Evolutionary conservation across 2,329 filamentous ascomycete species (phyloP).

Genomic region (Lasiodiplodia citricola): DNA sequence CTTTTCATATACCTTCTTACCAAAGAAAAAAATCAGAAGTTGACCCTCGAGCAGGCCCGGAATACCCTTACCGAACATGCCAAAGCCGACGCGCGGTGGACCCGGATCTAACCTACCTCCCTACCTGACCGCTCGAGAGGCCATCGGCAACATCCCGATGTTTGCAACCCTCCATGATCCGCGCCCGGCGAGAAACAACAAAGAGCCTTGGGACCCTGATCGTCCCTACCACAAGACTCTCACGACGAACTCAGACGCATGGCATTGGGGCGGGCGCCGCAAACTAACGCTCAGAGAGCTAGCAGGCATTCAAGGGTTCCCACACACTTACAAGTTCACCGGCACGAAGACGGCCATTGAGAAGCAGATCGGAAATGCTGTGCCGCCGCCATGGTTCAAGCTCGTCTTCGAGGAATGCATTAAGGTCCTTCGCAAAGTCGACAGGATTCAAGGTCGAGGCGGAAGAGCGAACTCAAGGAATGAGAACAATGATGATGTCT

Average conservation of each 20-base stretch:
- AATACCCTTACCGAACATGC: neutral
- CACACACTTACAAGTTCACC: neutral
- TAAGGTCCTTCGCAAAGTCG: neutral
- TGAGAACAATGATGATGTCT: neutral
- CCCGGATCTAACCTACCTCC: neutral
- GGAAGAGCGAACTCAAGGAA: neutral
- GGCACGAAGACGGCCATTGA: neutral
- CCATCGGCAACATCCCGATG: neutral
- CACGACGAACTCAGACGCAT: neutral
- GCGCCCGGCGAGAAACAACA: neutral
- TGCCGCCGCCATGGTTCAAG: constrained; percentile 3
- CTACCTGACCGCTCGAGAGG: neutral
- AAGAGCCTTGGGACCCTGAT: neutral
- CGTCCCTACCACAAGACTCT: neutral
- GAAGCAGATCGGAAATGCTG: constrained; percentile 25
- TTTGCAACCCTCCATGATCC: neutral
- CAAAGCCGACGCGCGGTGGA: neutral
- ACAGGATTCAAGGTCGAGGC: neutral
- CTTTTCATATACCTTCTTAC: too few species aligned
- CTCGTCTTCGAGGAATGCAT: neutral
- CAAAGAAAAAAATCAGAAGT: neutral
- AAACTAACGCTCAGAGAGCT: constrained; percentile 17
- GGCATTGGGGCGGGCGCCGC: neutral
- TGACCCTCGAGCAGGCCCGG: neutral
- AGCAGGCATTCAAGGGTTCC: constrained; percentile 21